Percentiles rank a stretch among this genome's conserved stretches.
These are phyloP conservation scores for Talaromyces sp. DNA, from an alignment of 2,329 filamentous ascomycete species.

Conservation along the genomic window DNA sequence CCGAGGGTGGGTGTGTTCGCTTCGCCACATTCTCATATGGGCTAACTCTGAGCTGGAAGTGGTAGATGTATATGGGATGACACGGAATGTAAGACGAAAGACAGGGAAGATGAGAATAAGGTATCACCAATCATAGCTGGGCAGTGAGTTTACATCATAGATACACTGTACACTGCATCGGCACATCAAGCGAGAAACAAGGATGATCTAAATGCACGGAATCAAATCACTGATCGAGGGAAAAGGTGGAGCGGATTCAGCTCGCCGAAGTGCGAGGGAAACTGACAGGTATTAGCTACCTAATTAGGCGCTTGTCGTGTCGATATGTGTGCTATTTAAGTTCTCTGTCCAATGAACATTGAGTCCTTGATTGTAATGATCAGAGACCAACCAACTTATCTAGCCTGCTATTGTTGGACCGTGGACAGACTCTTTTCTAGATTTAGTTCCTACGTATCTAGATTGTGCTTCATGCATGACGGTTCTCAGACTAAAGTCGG, in stretches of 20 bases:
- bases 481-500: background rate
- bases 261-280: background rate
- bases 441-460: constrained; percentile 1
- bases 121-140: background rate
- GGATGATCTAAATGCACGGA: background rate
- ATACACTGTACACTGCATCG: background rate
- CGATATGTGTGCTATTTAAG: background rate
- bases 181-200: background rate
- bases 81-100: background rate
- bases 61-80: background rate
- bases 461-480: background rate
- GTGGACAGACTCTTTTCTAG: background rate
- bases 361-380: background rate
- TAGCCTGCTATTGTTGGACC: background rate
- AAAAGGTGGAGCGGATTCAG: background rate
- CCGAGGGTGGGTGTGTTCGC: background rate
- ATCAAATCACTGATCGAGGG: background rate
- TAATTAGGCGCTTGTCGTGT: background rate
- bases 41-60: background rate
- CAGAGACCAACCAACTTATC: background rate
- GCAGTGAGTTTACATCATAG: background rate
- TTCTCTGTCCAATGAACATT: background rate
- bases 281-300: background rate
- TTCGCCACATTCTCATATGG: background rate
- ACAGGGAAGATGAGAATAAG: background rate